Conservation (phyloP, 1,139 yeast genomes). For the Taphrina wiesneri region DNA sequence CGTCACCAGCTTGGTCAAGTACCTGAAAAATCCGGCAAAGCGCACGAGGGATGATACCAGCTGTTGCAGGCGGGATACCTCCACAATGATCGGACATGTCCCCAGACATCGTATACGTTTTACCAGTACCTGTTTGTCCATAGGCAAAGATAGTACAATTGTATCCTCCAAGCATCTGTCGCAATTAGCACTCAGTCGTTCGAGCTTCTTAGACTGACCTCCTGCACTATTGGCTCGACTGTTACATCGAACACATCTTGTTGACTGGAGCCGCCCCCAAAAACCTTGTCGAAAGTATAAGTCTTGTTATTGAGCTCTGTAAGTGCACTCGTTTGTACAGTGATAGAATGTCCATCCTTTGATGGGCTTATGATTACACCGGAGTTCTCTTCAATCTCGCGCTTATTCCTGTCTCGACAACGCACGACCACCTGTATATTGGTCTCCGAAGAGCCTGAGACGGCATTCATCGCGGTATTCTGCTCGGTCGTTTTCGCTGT, state of each 20-base stretch:
- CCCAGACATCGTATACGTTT: constrained; percentile 85
- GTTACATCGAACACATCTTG: constrained; percentile 58
- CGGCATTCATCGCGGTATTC: background rate
- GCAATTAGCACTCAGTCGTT: constrained; percentile 2
- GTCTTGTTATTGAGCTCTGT: constrained; percentile 49
- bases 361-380: constrained; percentile 60
- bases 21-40: constrained; percentile 55
- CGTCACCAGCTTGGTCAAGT: constrained; percentile 50
- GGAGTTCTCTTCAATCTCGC: constrained; percentile 69
- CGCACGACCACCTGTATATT: constrained; percentile 83
- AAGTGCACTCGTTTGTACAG: constrained; percentile 44
- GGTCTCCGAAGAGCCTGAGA: constrained; percentile 36
- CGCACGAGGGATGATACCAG: constrained; percentile 73
- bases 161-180: constrained; percentile 44
- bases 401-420: constrained; percentile 76
- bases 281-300: constrained; percentile 66
- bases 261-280: constrained; percentile 75
- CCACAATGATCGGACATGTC: constrained; percentile 46
- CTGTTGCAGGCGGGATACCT: constrained; percentile 45
- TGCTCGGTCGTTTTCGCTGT: constrained; percentile 5
- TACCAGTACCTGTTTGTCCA: constrained; percentile 90
- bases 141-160: constrained; percentile 82
- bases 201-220: constrained; percentile 42
- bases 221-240: constrained; percentile 61
- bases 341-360: constrained; percentile 42